Percentiles rank a stretch among this genome's conserved stretches.
Conservation (phyloP, 2,329 filamentous ascomycete genomes). For the Huntiella savannae region DNA sequence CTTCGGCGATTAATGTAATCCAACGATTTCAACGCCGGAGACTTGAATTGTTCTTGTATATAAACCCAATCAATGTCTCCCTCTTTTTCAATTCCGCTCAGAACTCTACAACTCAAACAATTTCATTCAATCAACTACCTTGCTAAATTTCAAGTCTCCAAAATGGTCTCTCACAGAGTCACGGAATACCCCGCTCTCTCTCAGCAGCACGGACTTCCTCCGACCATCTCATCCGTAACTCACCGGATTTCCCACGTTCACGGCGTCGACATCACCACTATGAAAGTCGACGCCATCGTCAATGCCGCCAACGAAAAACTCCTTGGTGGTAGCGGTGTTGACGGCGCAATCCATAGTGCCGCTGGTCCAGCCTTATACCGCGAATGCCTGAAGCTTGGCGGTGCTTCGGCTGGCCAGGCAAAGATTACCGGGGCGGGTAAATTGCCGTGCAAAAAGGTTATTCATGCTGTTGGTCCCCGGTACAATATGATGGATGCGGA, state of each 20-base stretch:
- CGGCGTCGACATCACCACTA: slow-evolving; percentile 57
- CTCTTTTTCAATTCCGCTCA: no score
- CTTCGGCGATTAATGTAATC: no score
- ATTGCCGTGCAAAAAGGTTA: slow-evolving; percentile 59
- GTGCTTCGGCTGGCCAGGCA: slow-evolving; percentile 61
- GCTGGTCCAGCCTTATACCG: slow-evolving; percentile 48
- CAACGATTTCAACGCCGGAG: no score
- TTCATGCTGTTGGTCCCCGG: slow-evolving; percentile 79
- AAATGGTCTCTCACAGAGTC: not conserved
- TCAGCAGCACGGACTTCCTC: not conserved
- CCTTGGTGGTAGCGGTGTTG: slow-evolving; percentile 76
- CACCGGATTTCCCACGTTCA: slow-evolving; percentile 49
- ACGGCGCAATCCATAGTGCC: slow-evolving; percentile 68
- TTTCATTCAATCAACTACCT: no score
- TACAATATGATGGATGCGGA: slow-evolving; percentile 31
- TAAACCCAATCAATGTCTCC: no score
- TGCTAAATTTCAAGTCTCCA: not conserved
- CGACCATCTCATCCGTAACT: slow-evolving; percentile 25
- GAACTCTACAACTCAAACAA: no score
- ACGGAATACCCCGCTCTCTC: not conserved
- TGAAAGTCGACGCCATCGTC: slow-evolving; percentile 67
- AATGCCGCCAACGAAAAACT: slow-evolving; percentile 75
- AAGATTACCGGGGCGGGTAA: slow-evolving; percentile 67
- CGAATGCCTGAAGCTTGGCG: slow-evolving; percentile 20
- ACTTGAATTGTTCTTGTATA: no score